Evolutionary conservation across 441 rosid genomes (phyloP), one percentile per base, ranked within the genome.

Genomic region (Gossypium gossypioides): DNA sequence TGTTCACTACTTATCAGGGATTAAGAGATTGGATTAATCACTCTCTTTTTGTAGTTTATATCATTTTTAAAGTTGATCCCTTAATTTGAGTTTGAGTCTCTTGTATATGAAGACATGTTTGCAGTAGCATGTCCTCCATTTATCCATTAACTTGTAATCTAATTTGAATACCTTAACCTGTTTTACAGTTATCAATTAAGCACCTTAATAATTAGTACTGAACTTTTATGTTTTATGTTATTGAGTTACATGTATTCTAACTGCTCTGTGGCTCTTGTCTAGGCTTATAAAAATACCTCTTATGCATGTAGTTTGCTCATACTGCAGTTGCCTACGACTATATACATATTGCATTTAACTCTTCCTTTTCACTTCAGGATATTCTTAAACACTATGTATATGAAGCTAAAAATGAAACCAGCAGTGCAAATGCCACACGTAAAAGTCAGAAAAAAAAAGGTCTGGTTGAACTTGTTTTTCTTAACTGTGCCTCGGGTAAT

Each of bases 351-450:
- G 59, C 62, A 76, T 54, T 57, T 57, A 22, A 57, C 63, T 24
- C 69, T 37, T 46, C 69, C 61, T 74, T 68, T 51, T 68, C 72
- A 52, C 78, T 68, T 70, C 86, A 91, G 98, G 85, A 77, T 76
- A 65, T 78, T 52, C 73, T 68, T 40, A 42, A 70, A 58, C 80
- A 75, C 69, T 68, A 72, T 61, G 40, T 76, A 42, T 51, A 55
- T 74, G 84, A 70, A 75, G 81, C 81, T 73, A 78, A 76, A 79
- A 86, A 87, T 69, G 73, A 63, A 70, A 84, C 86, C 69, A 52
- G 50, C 52, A 25, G 22, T 73, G 42, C 75, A 61, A 80, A 60
- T 68, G 67, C 74, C 62, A 61, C 77, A 24, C 61, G 40, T 48
- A 46, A 73, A 67, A 58, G 71, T 50, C 82, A 63, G 67, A 79